Evolutionary conservation across 2,329 filamentous ascomycete genomes (phyloP).

Genomic region (Colletotrichum tropicale): DNA sequence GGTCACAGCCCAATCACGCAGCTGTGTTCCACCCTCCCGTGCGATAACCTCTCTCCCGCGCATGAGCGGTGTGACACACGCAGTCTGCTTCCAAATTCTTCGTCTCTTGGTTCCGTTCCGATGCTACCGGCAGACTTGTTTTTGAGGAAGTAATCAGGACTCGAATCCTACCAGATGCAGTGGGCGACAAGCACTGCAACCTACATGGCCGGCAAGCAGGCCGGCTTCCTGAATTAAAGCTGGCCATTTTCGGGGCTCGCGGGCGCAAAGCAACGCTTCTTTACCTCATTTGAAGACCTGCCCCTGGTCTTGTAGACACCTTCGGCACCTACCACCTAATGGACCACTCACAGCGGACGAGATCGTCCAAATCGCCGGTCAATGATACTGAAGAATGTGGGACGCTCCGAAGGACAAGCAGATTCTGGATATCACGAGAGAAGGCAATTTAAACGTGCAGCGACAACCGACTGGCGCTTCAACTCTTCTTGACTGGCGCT

Average conservation of each 20-base stretch:
- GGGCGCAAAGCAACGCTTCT: not conserved
- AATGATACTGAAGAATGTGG: not conserved
- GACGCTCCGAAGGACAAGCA: not conserved
- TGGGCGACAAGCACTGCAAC: not conserved
- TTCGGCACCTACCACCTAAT: not conserved
- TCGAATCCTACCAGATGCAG: not conserved
- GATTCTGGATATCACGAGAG: not conserved
- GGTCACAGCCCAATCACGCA: not conserved
- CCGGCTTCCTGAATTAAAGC: not conserved
- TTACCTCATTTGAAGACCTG: not conserved
- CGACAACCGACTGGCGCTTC: not conserved
- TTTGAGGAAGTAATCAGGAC: not conserved
- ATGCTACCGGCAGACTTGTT: not conserved
- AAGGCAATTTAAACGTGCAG: constrained; percentile 8
- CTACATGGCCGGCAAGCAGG: not conserved
- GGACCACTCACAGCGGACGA: not conserved
- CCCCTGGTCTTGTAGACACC: not conserved
- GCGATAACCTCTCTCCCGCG: not conserved
- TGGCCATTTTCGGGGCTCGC: not conserved
- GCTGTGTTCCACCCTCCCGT: not conserved
- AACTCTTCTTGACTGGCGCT: not conserved
- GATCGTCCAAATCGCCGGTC: not conserved
- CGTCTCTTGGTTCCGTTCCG: not conserved
- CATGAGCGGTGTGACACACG: not conserved
- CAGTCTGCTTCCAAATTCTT: not conserved